Base-by-base conservation (phyloP, 257 asterid genomes). In the Nicotiana knightiana region DNA sequence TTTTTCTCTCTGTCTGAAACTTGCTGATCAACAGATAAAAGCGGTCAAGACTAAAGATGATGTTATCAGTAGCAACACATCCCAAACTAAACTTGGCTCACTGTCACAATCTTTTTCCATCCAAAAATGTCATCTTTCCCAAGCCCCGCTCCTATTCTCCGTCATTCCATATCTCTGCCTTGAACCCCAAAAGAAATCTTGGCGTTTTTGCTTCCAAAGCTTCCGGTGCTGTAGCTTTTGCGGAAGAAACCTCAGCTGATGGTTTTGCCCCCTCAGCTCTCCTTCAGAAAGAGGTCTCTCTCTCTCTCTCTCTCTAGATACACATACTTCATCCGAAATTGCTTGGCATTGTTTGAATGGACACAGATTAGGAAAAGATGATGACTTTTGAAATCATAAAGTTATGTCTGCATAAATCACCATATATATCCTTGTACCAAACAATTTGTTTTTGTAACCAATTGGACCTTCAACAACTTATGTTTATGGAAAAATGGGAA, bases 221-320 rank as follows among this genome's bases (percentile, higher is more conserved):
- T 32, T 4, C 4, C 35, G 35, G 35, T 32, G 35, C 35, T 4
- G 35, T 32, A 32, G 35, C 35, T 32, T 32, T 32, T 32, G 85
- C 76, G 15, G 83, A 70, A 64, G 77, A 46, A 67, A 54, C 78
- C 2, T 30, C 57, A 54, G 28, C 68, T 48, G 37, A 55, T 61
- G 84, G 12, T 43, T 43, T 12, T 43, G 51, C 12, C 51, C 51
- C 87, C 67, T 16, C 87, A 5, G 10, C 58, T 82, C 76, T 67
- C 63, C 83, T 80, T 67, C 89, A 73, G 16, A 87, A 82, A 80
- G 67, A 75, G 87, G 89, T 86, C 7, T 1, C 57, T 9, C 3
- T 13, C 55, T 51, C 55, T 51, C 55, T 51, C 16, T 12, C 17
- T 10, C 58, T 43, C 15, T 51, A 3, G 1, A 51, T 10, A 51